Percentiles rank a stretch among this genome's conserved stretches.
Evolutionary conservation across 164 flowering plant species (phyloP).

Genomic region (Aristolochia contorta): DNA sequence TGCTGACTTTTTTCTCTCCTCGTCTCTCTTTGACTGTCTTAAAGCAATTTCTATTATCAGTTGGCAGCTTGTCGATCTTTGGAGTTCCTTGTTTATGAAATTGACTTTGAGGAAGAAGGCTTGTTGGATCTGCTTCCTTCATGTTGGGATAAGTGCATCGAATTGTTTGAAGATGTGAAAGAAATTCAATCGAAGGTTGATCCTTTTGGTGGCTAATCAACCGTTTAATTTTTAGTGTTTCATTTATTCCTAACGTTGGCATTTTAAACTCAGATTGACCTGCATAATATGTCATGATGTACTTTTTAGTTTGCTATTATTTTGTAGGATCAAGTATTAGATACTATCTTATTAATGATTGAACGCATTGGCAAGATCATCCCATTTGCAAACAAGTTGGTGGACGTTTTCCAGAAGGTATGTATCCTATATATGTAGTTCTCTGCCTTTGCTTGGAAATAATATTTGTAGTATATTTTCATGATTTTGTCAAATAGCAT

Average conservation of each 20-base stretch:
- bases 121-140: conserved; percentile 70
- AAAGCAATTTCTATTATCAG: conserved; percentile 25
- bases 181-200: conserved; percentile 95
- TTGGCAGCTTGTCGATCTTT: conserved; percentile 84
- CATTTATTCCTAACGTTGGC: not conserved
- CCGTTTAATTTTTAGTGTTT: not conserved
- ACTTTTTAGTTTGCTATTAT: not conserved
- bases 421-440: not conserved
- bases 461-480: not conserved
- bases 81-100: conserved; percentile 72
- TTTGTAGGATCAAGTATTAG: conserved; percentile 83
- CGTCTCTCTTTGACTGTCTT: not conserved
- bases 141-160: conserved; percentile 79
- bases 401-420: conserved; percentile 81
- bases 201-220: not conserved
- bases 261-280: not conserved
- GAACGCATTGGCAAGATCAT: conserved; percentile 39
- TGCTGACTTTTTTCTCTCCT: not conserved
- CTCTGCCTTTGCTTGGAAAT: not conserved
- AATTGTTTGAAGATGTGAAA: conserved; percentile 76
- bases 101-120: conserved; percentile 57
- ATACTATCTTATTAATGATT: conserved; percentile 69
- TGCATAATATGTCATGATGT: not conserved
- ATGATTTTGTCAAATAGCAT: not conserved
- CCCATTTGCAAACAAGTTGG: conserved; percentile 63